Evolutionary conservation across 441 rosid genomes (phyloP).

Genomic region (Adansonia madagascariensis): DNA sequence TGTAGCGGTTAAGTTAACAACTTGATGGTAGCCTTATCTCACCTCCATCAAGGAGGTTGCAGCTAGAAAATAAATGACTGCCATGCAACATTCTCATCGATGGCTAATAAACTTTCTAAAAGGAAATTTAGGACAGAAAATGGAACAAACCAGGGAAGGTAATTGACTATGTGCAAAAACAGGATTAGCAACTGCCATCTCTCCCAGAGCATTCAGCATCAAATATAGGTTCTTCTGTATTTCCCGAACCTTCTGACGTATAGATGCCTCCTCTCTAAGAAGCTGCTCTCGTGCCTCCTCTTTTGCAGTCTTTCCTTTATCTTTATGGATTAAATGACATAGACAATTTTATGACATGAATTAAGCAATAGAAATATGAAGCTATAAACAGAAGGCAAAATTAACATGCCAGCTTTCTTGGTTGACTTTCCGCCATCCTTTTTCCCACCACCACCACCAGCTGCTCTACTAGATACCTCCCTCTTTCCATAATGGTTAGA

Average conservation of each 20-base stretch:
- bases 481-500: slow-evolving; percentile 67
- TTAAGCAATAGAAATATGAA: slow-evolving; percentile 25
- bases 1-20: neutral
- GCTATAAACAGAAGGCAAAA: slow-evolving; percentile 21
- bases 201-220: slow-evolving; percentile 87
- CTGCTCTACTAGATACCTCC: slow-evolving; percentile 63
- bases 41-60: slow-evolving; percentile 25
- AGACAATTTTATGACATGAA: neutral
- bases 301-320: slow-evolving; percentile 92
- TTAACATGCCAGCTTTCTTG: slow-evolving; percentile 75
- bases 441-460: slow-evolving; percentile 68
- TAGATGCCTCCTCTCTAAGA: slow-evolving; percentile 89
- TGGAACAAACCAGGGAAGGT: slow-evolving; percentile 77
- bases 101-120: neutral
- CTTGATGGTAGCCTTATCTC: neutral
- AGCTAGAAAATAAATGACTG: neutral
- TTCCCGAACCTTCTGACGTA: slow-evolving; percentile 68
- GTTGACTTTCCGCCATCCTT: slow-evolving; percentile 66
- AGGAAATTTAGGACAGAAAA: neutral
- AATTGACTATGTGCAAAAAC: slow-evolving; percentile 96
- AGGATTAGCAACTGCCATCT: slow-evolving; percentile 88
- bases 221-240: slow-evolving; percentile 73
- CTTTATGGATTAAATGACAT: slow-evolving; percentile 42
- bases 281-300: slow-evolving; percentile 94
- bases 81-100: slow-evolving; percentile 4